Base-by-base conservation (phyloP, 768 basidiomycete species). In the Phanerochaete carnosa region DNA sequence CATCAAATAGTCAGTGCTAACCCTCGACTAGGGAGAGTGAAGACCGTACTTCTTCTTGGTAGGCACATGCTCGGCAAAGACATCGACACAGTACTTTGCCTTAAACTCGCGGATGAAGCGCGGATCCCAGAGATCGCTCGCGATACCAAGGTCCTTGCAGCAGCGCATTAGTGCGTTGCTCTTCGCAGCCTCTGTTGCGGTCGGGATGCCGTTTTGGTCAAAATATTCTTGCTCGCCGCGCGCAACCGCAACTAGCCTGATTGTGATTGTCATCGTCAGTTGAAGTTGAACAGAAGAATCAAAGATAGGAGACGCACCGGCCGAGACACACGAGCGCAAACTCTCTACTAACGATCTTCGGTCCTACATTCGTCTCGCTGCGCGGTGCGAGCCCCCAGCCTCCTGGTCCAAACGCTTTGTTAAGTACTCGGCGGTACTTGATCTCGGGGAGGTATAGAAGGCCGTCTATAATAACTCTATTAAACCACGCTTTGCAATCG, bases 171-270 rank as follows among this genome's bases (percentile, higher is more conserved):
- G 78, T 0, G 96, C 96, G 64, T 98, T 98, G 70, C 92, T 94
- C 75, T 98, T 98, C 77, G 90, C 93, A 0, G 89, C 94, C 72
- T 98, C 96, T 0, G 90, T 92, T 0, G 96, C 96, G 0, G 96
- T 98, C 1, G 96, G 85, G 53, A 98, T 86, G 15, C 94, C 94
- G 0, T 83, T 81, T 7, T 91, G 88, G 68, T 95, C 94, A 67
- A 98, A 98, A 74, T 95, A 98, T 66, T 97, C 94, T 66, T 98
- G 95, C 76, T 98, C 96, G 30, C 96, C 96, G 53, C 95, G 82
- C 2, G 96, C 91, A 63, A 98, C 87, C 9, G 84, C 90, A 2
- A 98, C 94, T 19, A 98, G 78, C 58, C 95, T 96, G 62, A 5
- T 13, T 23, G 22, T 16, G 22, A 35, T 6, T 35, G 13, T n/a